Evolutionary conservation across 805 yeast species (phyloP).

Genomic region (Grigorovia transvaalensis): DNA sequence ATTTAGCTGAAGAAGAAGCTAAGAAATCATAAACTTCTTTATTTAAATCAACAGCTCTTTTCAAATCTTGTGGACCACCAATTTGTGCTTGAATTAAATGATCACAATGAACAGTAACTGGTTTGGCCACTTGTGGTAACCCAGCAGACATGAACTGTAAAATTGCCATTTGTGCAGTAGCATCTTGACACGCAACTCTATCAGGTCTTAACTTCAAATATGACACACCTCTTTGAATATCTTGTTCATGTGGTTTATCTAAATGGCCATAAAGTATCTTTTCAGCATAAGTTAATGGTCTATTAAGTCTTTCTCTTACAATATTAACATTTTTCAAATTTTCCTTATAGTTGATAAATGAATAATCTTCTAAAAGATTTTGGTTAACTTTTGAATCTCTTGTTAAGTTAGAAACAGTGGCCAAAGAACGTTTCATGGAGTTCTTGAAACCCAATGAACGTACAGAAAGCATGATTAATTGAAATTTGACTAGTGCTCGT

Average conservation of each 20-base stretch:
- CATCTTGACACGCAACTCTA: conserved; percentile 98
- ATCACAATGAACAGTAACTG: conserved; percentile 95
- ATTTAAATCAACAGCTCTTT: conserved; percentile 78
- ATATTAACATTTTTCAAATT: conserved; percentile 80
- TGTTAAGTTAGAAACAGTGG: conserved; percentile 34
- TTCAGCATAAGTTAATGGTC: conserved; percentile 93
- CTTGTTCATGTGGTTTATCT: conserved; percentile 84
- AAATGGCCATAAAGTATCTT: conserved; percentile 91
- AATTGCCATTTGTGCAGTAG: conserved; percentile 97
- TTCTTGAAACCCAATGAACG: conserved; percentile 14
- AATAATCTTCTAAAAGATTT: conserved; percentile 71
- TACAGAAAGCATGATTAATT: conserved; percentile 24
- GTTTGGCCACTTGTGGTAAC: conserved; percentile 82
- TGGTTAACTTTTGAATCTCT: conserved; percentile 69
- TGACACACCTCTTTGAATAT: conserved; percentile 76
- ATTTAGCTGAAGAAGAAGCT: conserved; percentile 82
- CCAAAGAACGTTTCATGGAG: conserved; percentile 29
- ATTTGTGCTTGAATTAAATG: conserved; percentile 93
- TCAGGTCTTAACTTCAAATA: conserved; percentile 94
- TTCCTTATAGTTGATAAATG: conserved; percentile 85
- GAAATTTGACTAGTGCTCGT: not conserved
- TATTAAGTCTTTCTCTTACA: conserved; percentile 61
- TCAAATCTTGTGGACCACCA: conserved; percentile 80
- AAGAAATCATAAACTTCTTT: conserved; percentile 92
- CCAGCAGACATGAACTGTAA: conserved; percentile 96